Evolutionary conservation across 371 early-diverging fungal species (phyloP).

Genomic region (Apophysomyces sp.): DNA sequence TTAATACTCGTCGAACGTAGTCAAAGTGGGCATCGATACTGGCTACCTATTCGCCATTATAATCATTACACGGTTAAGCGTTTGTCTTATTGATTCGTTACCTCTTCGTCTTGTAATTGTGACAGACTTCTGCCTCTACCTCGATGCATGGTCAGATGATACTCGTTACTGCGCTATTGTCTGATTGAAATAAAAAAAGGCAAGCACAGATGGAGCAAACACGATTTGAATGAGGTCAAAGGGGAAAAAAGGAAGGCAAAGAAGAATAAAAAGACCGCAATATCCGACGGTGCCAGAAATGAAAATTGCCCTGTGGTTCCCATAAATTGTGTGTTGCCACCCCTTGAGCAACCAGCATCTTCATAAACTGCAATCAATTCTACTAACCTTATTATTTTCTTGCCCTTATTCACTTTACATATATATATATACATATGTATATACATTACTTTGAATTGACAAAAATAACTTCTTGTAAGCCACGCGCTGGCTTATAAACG

Average conservation of each 20-base stretch:
- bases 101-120: slow-evolving; percentile 19
- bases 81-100: no score
- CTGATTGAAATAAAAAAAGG: background rate
- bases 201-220: background rate
- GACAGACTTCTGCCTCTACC: slow-evolving; percentile 16
- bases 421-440: no score
- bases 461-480: no score
- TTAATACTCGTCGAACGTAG: slow-evolving; percentile 36
- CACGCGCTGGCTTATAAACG: no score
- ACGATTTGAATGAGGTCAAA: background rate
- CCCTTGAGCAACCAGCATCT: no score
- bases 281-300: background rate
- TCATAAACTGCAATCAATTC: no score
- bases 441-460: no score
- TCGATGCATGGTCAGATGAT: slow-evolving; percentile 13
- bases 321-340: no score
- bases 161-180: background rate
- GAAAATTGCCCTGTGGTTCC: background rate
- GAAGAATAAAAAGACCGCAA: background rate
- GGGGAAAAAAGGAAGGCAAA: background rate
- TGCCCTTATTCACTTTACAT: no score
- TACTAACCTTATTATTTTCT: no score
- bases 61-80: background rate
- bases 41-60: slow-evolving; percentile 13
- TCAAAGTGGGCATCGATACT: slow-evolving; percentile 41